Base-by-base conservation (phyloP, 176 grass and related monocot species). In the Alloteropsis semialata region DNA sequence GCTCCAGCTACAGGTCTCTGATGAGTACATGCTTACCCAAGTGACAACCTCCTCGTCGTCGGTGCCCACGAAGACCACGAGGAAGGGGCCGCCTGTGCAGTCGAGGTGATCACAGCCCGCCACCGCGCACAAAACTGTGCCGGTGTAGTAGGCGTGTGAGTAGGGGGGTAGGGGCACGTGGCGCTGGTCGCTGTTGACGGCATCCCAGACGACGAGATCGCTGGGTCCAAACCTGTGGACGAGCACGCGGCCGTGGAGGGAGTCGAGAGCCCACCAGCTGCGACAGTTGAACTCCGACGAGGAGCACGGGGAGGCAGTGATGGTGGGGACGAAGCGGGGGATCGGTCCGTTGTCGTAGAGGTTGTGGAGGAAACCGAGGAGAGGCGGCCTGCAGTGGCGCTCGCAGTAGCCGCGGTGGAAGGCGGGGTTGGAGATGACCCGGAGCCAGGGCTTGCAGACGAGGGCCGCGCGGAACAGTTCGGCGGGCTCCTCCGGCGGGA, bases 301-400 rank as follows among this genome's bases (percentile, higher is more conserved):
- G 21, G 53, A 56, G 53, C 53, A 56, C 22, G 8, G 22, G 22
- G 54, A 24, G 54, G 54, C 54, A 8, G 22, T n/a, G n/a, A n/a
- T 4, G 21, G 22, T 57, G 54, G 54, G 2, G 6, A 57, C 22
- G 54, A 57, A 57, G 22, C 54, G 54, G 3, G 8, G 54, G 22
- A 57, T 57, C 22, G 54, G 17, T 5, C 5, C 19, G 0, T 54
- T 5, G 4, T 54, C 0, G 54, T 9, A 24, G 8, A 67, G 68
- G 67, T 73, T 82, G 53, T 57, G 75, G 39, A 77, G 16, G 75
- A 77, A 61, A 24, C 75, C 56, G 56, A 62, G 55, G 37, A 77
- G 59, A 17, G 56, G 75, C 28, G 56, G 75, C 41, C 8, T 53
- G 19, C 78, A 33, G 65, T 80, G 46, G 78, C 53, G 53, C 34